Conservation (phyloP, 306 rosid species). For the Prunus armeniaca region DNA sequence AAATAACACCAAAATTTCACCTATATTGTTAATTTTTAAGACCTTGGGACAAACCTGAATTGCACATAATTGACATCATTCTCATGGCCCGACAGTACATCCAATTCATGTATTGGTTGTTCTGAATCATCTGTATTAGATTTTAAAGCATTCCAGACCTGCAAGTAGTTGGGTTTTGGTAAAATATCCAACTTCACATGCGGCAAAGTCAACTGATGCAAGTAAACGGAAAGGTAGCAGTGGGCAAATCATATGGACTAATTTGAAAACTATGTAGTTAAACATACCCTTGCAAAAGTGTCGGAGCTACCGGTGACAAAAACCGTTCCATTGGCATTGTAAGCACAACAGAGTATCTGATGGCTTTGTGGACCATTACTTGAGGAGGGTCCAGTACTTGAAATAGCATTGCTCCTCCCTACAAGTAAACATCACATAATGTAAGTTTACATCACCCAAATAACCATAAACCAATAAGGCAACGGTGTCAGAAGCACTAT, state of each 20-base stretch:
- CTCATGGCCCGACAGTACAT: constrained; percentile 83
- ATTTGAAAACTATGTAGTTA: constrained; percentile 15
- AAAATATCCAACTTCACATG: constrained; percentile 27
- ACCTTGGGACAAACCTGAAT: constrained; percentile 54
- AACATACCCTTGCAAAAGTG: constrained; percentile 78
- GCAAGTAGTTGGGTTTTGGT: constrained; percentile 32
- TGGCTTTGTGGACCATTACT: constrained; percentile 54
- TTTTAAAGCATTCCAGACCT: constrained; percentile 87
- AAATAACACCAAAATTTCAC: background rate
- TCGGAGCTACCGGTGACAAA: constrained; percentile 96
- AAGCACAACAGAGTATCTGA: constrained; percentile 90
- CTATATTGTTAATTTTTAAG: background rate
- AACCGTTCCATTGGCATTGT: constrained; percentile 81
- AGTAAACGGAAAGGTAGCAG: constrained; percentile 19
- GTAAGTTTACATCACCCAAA: constrained; percentile 1
- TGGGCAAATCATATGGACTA: constrained; percentile 22
- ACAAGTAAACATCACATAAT: constrained; percentile 30
- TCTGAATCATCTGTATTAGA: constrained; percentile 51
- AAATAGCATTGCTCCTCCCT: constrained; percentile 65
- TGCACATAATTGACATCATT: constrained; percentile 91
- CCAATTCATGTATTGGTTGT: constrained; percentile 73
- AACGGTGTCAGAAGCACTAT: constrained; percentile 27
- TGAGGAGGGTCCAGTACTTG: constrained; percentile 54
- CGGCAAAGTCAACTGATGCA: constrained; percentile 20
- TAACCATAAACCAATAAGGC: constrained; percentile 3